Evolutionary conservation across 2,329 filamentous ascomycete genomes (phyloP).

Genomic region (Stemphylium beticola): DNA sequence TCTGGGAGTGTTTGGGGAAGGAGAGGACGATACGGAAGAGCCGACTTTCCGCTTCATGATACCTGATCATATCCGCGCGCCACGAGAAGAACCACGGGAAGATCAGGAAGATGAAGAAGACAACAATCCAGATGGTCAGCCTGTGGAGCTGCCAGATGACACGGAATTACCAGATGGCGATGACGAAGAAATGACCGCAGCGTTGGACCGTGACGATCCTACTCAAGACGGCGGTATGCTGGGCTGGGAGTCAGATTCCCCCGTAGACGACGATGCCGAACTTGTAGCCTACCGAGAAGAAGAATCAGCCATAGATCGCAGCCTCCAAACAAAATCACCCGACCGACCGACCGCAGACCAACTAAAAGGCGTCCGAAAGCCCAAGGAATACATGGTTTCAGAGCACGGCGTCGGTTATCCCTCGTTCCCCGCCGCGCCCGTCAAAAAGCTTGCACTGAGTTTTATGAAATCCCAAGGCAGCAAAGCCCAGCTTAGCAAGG

Average conservation of each 20-base stretch:
- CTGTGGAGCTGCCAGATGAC: slow-evolving; percentile 33
- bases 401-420: slow-evolving; percentile 77
- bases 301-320: slow-evolving; percentile 44
- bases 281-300: slow-evolving; percentile 45
- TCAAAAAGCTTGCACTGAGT: slow-evolving; percentile 74
- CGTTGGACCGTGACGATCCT: slow-evolving; percentile 34
- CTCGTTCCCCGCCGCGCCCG: slow-evolving; percentile 72
- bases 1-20: slow-evolving; percentile 42
- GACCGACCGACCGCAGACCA: slow-evolving; percentile 24
- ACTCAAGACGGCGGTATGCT: slow-evolving; percentile 23
- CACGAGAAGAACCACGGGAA: slow-evolving; percentile 22
- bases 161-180: slow-evolving; percentile 27
- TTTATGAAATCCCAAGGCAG: slow-evolving; percentile 72
- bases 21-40: slow-evolving; percentile 43
- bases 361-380: slow-evolving; percentile 35
- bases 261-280: slow-evolving; percentile 33
- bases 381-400: slow-evolving; percentile 66
- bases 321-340: slow-evolving; percentile 37
- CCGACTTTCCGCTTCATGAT: slow-evolving; percentile 50
- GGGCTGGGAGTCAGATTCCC: slow-evolving; percentile 43
- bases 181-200: slow-evolving; percentile 27
- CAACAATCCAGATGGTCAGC: slow-evolving; percentile 7
- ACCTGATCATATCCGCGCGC: slow-evolving; percentile 40
- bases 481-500: slow-evolving; percentile 73
- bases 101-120: slow-evolving; percentile 15